Base-by-base conservation (phyloP, 169 alveolate species). In the Plasmodium vinckei region DNA sequence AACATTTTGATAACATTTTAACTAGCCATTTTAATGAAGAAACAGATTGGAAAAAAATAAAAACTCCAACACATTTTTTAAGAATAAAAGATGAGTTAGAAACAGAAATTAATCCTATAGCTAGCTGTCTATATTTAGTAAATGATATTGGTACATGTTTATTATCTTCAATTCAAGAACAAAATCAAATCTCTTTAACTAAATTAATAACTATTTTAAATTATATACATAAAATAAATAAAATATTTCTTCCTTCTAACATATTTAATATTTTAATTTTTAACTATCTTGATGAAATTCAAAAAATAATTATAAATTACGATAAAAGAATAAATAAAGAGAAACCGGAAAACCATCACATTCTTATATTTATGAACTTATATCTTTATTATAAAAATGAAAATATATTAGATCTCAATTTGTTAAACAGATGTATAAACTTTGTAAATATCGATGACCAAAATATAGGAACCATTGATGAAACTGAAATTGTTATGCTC, bases 401-500 rank as follows among this genome's bases (percentile, higher is more conserved):
- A 3, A 4, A 33, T 33, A 33, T 33, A 1, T 4, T 64, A 21
- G 21, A 77, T 27, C 2, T 49, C 10, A 25, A 46, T 3, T 44
- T 77, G 3, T 15, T 77, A 5, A 39, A 33, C 9, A 69, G 17
- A 2, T 77, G 88, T n/a, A 12, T 77, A 4, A 49, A 13, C 6
- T 56, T 23, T 49, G 19, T 77, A 46, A 19, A 33, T 2, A 23
- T 17, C 9, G 54, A 56, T 19, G 57, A 65, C 1, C 39, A 42
- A 27, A 10, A 49, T 56, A 39, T 77, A 33, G 42, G 42, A 17
- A 63, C 51, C 15, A 42, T 25, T 0, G 15, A 51, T 3, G 88
- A 77, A 49, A 68, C 77, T 44, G 88, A 77, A 21, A 64, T 77
- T 12, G 53, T 77, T 21, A 49, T 77, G 59, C 46, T 63, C 17